Conservation (phyloP, 164 flowering plant species). For the Platanus orientalis region DNA sequence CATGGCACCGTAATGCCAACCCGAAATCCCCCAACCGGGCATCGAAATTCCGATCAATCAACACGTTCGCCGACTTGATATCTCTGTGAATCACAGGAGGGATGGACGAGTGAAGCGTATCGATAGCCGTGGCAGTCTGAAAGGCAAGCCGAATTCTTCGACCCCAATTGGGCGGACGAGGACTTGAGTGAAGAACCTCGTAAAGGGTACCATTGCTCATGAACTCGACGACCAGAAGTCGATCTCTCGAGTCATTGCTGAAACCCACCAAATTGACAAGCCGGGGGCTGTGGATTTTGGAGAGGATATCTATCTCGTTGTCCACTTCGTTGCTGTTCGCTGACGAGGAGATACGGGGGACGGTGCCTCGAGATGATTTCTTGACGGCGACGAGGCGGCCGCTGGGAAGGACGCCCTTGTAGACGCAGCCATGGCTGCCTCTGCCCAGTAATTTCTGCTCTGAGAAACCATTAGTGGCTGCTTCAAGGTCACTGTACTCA, state of each 20-base stretch:
- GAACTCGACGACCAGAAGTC: slow-evolving; percentile 80
- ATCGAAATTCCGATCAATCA: slow-evolving; percentile 66
- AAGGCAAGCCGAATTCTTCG: slow-evolving; percentile 67
- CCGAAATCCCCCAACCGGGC: slow-evolving; percentile 93
- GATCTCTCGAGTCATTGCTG: slow-evolving; percentile 32
- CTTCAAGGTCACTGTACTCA: slow-evolving; percentile 72
- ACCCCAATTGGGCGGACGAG: slow-evolving; percentile 60
- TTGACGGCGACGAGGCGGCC: slow-evolving; percentile 89
- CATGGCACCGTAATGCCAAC: slow-evolving; percentile 59
- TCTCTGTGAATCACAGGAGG: slow-evolving; percentile 95
- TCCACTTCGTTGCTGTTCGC: slow-evolving; percentile 46
- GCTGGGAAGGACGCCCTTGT: slow-evolving; percentile 60
- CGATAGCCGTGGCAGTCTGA: slow-evolving; percentile 75
- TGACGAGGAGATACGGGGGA: background rate
- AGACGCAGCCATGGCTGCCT: slow-evolving; percentile 92
- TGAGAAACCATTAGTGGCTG: slow-evolving; percentile 87
- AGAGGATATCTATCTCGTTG: slow-evolving; percentile 77
- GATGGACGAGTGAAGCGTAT: slow-evolving; percentile 52
- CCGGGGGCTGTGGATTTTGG: slow-evolving; percentile 66
- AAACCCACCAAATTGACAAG: slow-evolving; percentile 84
- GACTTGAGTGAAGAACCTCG: slow-evolving; percentile 55
- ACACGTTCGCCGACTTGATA: slow-evolving; percentile 80
- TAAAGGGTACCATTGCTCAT: slow-evolving; percentile 89
- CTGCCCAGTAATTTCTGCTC: slow-evolving; percentile 65
- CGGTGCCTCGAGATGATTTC: slow-evolving; percentile 38